Evolutionary conservation across 2,329 filamentous ascomycete genomes (phyloP), one percentile per base, ranked within the genome.

Genomic region (Blumeria graminis): DNA sequence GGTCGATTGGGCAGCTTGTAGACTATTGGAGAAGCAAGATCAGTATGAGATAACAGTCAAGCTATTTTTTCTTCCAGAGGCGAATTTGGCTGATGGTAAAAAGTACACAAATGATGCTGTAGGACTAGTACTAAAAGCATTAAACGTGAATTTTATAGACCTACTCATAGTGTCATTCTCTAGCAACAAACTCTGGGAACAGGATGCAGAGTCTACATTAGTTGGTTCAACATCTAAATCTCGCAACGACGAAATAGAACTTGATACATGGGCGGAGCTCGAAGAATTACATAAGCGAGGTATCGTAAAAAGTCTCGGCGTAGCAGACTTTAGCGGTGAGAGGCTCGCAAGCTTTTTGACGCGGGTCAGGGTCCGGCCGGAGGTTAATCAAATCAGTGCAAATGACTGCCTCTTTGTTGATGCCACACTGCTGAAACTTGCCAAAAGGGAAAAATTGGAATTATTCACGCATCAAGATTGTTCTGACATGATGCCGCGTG

Each of bases 21-120:
- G 84, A 0, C 72, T 98, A 50, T 74, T 79, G 35, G 92, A 98
- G 66, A 88, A 94, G 62, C 74, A 83, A 32, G 74, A 77, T 58
- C 81, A 88, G 62, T 98, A 98, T 71, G 88, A 95, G 66, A 88
- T 95, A 65, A 95, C 90, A 0, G 82, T 92, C 59, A 98, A 98
- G 70, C 71, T 98, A 22, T 98, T 98, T 73, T 93, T 92, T 69
- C 76, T 96, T 33, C 84, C 87, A 3, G 78, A 77, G 16, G 77
- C 86, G 56, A 74, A 81, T 9, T 71, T 78, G 1, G 74, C 75
- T 16, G 71, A 80, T 61, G 79, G 90, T 58, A 77, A 77, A 61
- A 72, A 74, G 56, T 82, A 94, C 66, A 84, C 85, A 8, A 71
- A 76, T 56, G 84, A 93, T 65, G 90, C 92, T 1, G 74, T 98